Evolutionary conservation across 2,329 filamentous ascomycete species (phyloP).

Genomic region (Phaeosphaeria sp.): DNA sequence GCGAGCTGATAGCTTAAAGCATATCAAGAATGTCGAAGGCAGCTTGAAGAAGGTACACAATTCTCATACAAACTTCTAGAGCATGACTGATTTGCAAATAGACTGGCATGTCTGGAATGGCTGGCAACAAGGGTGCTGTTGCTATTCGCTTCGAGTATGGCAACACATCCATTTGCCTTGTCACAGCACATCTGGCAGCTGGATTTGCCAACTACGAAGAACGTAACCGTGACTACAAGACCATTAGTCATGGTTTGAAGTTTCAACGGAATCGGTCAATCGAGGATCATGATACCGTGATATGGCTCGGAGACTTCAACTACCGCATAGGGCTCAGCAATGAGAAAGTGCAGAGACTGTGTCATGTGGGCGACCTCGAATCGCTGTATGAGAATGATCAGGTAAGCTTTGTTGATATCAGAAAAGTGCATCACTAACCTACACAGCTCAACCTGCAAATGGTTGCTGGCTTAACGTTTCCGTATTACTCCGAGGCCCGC

Average conservation of each 20-base stretch:
- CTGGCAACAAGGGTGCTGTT: slow-evolving; percentile 96
- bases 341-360: slow-evolving; percentile 76
- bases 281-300: slow-evolving; percentile 87
- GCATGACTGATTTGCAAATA: slow-evolving; percentile 45
- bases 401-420: slow-evolving; percentile 51
- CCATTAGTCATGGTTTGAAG: slow-evolving; percentile 82
- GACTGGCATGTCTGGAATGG: slow-evolving; percentile 93
- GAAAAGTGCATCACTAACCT: slow-evolving; percentile 28
- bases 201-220: slow-evolving; percentile 98
- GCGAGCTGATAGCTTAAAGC: slow-evolving; percentile 73
- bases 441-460: slow-evolving; percentile 88
- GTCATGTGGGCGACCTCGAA: slow-evolving; percentile 75
- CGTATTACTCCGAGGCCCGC: slow-evolving; percentile 86
- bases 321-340: slow-evolving; percentile 89
- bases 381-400: slow-evolving; percentile 91
- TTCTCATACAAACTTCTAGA: background rate
- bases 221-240: slow-evolving; percentile 89
- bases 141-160: slow-evolving; percentile 95
- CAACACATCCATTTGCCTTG: slow-evolving; percentile 90
- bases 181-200: slow-evolving; percentile 94
- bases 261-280: slow-evolving; percentile 93
- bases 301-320: slow-evolving; percentile 97
- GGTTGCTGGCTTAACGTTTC: slow-evolving; percentile 88
- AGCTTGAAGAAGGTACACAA: slow-evolving; percentile 79
- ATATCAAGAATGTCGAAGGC: slow-evolving; percentile 96